Evolutionary conservation across 495 filamentous ascomycete species (phyloP).

Genomic region (Monascus purpureus): DNA sequence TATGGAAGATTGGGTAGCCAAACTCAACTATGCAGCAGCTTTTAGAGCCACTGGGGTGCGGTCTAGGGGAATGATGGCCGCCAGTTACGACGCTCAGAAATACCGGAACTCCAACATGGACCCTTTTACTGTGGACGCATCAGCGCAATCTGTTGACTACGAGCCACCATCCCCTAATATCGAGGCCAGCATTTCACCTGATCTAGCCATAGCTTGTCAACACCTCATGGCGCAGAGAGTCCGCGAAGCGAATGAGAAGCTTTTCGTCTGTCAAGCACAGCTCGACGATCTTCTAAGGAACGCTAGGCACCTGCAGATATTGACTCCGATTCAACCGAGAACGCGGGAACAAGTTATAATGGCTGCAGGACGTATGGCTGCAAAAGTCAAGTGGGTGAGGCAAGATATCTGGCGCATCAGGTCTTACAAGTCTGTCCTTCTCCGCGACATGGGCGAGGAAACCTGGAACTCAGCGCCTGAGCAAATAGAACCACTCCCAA

Average conservation of each 20-base stretch:
- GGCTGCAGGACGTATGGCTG: conserved; percentile 72
- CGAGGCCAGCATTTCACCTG: conserved; percentile 60
- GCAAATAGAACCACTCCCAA: conserved; percentile 4
- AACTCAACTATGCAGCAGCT: conserved; percentile 90
- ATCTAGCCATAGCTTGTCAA: conserved; percentile 66
- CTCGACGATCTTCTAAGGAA: conserved; percentile 76
- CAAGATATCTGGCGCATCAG: conserved; percentile 87
- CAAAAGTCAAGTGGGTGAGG: conserved; percentile 82
- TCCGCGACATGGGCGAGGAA: conserved; percentile 74
- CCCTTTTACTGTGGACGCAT: conserved; percentile 28
- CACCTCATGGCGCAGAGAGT: conserved; percentile 76
- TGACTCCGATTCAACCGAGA: conserved; percentile 76
- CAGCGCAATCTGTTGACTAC: conserved; percentile 14
- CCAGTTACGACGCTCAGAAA: conserved; percentile 67
- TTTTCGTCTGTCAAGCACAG: conserved; percentile 55
- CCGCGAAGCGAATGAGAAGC: conserved; percentile 65
- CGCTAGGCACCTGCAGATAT: conserved; percentile 78
- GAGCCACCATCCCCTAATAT: conserved; percentile 42
- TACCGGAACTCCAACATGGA: conserved; percentile 60
- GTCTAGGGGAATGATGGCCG: conserved; percentile 71
- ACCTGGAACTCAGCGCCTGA: conserved; percentile 10
- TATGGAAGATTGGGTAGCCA: conserved; percentile 94
- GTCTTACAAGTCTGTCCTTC: conserved; percentile 81
- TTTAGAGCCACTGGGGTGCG: conserved; percentile 87
- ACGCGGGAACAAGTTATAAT: conserved; percentile 75